Conservation (phyloP, 768 basidiomycete genomes). For the Gloeostereum incarnatum region DNA sequence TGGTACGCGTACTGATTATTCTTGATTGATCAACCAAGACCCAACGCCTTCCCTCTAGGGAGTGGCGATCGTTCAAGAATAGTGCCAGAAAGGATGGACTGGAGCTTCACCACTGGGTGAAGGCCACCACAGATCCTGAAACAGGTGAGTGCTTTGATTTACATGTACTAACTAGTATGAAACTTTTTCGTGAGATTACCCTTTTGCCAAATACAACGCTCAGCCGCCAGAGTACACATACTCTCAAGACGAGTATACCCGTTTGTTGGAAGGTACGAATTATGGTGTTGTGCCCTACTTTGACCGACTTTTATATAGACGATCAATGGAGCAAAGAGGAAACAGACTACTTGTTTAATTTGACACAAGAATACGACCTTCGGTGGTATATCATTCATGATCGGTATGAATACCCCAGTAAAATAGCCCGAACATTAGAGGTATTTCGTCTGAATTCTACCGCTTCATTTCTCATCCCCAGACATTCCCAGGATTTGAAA, state of each 20-base stretch:
- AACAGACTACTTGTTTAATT: conserved; percentile 82
- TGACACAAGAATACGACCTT: conserved; percentile 75
- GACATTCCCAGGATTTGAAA: conserved; percentile 69
- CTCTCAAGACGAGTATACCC: conserved; percentile 80
- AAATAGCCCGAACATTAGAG: conserved; percentile 54
- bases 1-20: conserved; percentile 39
- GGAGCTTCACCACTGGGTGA: conserved; percentile 80
- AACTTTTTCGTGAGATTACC: conserved; percentile 45
- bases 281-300: not conserved
- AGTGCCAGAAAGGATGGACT: conserved; percentile 57
- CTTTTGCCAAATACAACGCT: conserved; percentile 78
- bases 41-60: conserved; percentile 46
- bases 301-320: conserved; percentile 30
- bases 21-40: not conserved
- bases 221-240: conserved; percentile 59
- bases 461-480: not conserved
- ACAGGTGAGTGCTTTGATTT: conserved; percentile 32
- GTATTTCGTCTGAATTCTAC: conserved; percentile 24
- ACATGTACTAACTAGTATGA: not conserved
- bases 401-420: conserved; percentile 71
- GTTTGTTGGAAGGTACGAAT: conserved; percentile 60
- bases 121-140: conserved; percentile 42
- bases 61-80: conserved; percentile 67
- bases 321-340: conserved; percentile 87
- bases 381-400: conserved; percentile 89